Evolutionary conservation across 257 asterid genomes (phyloP).

Genomic region (Ballota nigra): DNA sequence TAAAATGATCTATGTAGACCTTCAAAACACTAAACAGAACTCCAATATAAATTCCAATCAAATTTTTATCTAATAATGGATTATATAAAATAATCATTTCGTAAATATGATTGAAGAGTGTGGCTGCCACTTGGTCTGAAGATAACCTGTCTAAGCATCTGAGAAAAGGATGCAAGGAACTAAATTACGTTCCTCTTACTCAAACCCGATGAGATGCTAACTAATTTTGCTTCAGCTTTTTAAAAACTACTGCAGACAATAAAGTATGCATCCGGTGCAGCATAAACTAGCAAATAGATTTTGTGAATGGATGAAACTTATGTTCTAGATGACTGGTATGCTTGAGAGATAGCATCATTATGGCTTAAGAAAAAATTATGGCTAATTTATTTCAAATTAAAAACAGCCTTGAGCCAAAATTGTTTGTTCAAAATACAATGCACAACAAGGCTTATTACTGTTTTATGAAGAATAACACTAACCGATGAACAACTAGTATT

Average conservation of each 20-base stretch:
- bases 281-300: not conserved
- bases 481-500: not conserved
- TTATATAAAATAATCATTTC: not conserved
- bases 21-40: not conserved
- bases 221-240: not conserved
- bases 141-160: not conserved
- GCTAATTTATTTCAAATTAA: not conserved
- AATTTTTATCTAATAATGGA: not conserved
- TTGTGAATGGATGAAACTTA: not conserved
- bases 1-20: not conserved
- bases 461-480: not conserved
- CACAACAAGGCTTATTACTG: not conserved
- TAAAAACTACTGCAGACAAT: not conserved
- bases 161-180: not conserved
- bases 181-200: not conserved
- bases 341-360: not conserved
- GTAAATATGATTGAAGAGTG: not conserved
- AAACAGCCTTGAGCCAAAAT: not conserved
- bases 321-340: not conserved
- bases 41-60: not conserved
- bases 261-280: not conserved
- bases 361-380: too few relatives aligned
- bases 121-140: not conserved
- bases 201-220: not conserved
- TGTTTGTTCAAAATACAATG: not conserved